Base-by-base conservation (phyloP, 2,329 filamentous ascomycete genomes). In the Colletotrichum musicola region DNA sequence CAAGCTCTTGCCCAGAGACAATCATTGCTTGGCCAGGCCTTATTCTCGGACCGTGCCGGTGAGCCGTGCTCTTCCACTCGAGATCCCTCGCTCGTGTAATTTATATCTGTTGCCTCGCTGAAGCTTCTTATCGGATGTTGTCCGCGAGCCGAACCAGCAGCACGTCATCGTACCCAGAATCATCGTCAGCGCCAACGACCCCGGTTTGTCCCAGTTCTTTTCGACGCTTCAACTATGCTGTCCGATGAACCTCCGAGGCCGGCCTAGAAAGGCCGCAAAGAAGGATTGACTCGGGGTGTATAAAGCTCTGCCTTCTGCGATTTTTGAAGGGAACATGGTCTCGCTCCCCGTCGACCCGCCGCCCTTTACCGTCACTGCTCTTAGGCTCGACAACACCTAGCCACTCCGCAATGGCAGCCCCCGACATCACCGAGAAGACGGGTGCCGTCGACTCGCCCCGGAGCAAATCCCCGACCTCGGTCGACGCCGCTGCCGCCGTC, bases 141-240 rank as follows among this genome's bases (percentile, higher is more conserved):
- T n/a, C n/a, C n/a, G n/a, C n/a, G n/a, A n/a, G n/a, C n/a, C n/a
- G n/a, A n/a, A n/a, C n/a, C n/a, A n/a, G 27, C 49, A 68, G 62
- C 65, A 68, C 65, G 65, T 50, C 42, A 60, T 68, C 25, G 55
- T 61, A 50, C 56, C 55, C 49, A 60, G 50, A 65, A 68, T 60
- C 65, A 59, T 68, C 65, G 65, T 68, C 62, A 68, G 55, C 62
- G 42, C 27, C 5, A 4, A 42, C 4, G 18, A 60, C 22, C 35
- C 65, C 42, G 46, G 30, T 60, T 44, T 65, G 16, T 12, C 46
- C 27, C 25, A 4, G 6, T 10, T 35, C 14, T n/a, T 9, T 35
- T 20, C 35, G 7, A 13, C 18, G 16, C 35, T 13, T 38, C 38
- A 38, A n/a, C 16, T 13, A 14, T 20, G n/a, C 22, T 25, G 20